Base-by-base conservation (phyloP, 192 early-diverging fungal genomes). In the Dispira simplex region DNA sequence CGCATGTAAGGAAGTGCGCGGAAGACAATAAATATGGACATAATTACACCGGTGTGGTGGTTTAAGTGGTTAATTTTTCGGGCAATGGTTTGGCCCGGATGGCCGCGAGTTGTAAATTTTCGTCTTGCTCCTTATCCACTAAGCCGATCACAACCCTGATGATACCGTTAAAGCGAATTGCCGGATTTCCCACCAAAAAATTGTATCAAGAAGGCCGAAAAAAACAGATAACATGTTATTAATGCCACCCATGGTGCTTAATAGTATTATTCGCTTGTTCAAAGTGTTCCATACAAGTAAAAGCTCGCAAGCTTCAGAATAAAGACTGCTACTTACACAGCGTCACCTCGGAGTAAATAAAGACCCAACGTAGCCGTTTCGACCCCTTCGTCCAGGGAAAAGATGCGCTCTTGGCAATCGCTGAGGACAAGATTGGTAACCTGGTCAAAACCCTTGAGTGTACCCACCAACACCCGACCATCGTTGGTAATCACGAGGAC, bases 301-400 rank as follows among this genome's bases (percentile, higher is more conserved):
- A 51, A 3, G 16, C n/a, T 8, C 16, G 4, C 21, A 56, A 12
- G 21, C 9, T 8, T 3, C 23, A 21, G 3, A 56, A 11, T 0
- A 32, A 1, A 46, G 8, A 43, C 16, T 8, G 3, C 59, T 46
- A 62, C 59, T 62, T 62, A 62, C 59, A 81, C 73, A 60, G 76
- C 77, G 63, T 78, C 77, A 4, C 79, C 79, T 11, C 76, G 71
- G 46, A 81, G 70, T 56, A 81, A 70, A 54, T 81, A 78, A 11
- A 81, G 59, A 0, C 79, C 79, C 44, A 81, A 60, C 26, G 66
- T 66, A 39, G 74, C 71, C 11, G 70, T 68, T 63, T 81, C 77
- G 28, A 78, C 77, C 18, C 73, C 73, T 20, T 81, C 79, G 64
- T 74, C 71, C 51, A 72, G 70, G 0, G 75, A 75, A 51, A 75